These are phyloP conservation scores for Abrus pulchellus DNA, from an alignment of 306 rosid genomes.

Conservation along the genomic window DNA sequence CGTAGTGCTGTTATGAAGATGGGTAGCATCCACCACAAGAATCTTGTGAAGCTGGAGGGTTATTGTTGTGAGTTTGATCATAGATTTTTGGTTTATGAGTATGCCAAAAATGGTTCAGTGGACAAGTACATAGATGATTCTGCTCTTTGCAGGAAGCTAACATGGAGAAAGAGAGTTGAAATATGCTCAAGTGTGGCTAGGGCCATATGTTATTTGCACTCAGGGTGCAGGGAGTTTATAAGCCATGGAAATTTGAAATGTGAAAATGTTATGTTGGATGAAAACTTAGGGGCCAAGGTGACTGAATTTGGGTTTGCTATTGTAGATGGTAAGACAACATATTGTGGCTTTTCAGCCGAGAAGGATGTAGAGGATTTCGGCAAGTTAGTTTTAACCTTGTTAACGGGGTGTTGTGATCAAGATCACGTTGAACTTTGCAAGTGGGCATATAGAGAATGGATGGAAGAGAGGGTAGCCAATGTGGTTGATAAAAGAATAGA, in stretches of 20 bases:
- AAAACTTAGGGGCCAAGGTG: conserved; percentile 68
- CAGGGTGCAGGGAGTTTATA: conserved; percentile 74
- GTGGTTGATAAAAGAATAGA: conserved; percentile 63
- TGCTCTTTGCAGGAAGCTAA: conserved; percentile 63
- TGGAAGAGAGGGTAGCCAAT: conserved; percentile 57
- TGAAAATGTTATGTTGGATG: conserved; percentile 69
- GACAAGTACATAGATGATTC: conserved; percentile 61
- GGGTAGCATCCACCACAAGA: conserved; percentile 73
- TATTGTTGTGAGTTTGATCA: conserved; percentile 73
- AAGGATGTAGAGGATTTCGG: conserved; percentile 77
- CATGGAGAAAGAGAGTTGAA: conserved; percentile 74
- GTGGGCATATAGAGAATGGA: conserved; percentile 74
- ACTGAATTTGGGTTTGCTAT: conserved; percentile 70
- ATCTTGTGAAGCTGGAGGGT: conserved; percentile 76
- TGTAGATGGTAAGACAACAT: conserved; percentile 46
- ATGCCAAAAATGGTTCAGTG: conserved; percentile 68
- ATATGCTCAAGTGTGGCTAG: conserved; percentile 71
- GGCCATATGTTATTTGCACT: conserved; percentile 74
- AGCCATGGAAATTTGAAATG: conserved; percentile 76
- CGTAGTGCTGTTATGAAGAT: conserved; percentile 61
- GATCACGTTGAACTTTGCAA: conserved; percentile 53
- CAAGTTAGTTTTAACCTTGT: conserved; percentile 60
- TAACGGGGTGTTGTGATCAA: conserved; percentile 52
- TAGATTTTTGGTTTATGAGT: conserved; percentile 66
- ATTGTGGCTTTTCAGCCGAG: conserved; percentile 60